phyloP scores from a whole-genome alignment of 768 basidiomycete species.

The Kwoniella botswanensis region DNA sequence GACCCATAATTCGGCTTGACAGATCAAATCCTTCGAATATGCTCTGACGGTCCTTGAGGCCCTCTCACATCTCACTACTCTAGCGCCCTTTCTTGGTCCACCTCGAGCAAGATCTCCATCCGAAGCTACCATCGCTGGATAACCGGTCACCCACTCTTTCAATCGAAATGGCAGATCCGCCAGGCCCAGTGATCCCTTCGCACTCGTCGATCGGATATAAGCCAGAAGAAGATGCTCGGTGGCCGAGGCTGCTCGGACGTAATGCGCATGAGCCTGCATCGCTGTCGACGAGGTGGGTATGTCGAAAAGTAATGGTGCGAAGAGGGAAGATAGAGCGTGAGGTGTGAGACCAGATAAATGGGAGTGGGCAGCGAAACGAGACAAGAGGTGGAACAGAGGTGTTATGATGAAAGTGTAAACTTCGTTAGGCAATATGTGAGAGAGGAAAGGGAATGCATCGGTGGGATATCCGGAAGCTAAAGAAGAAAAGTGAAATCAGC shows the following conservation, averaged over 20 bases:
- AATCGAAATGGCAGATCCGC: constrained; percentile 70
- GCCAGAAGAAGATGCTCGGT: constrained; percentile 92
- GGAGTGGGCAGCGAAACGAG: constrained; percentile 80
- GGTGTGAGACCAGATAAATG: constrained; percentile 87
- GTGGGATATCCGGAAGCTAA: constrained; percentile 71
- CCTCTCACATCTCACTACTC: constrained; percentile 75
- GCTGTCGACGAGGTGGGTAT: constrained; percentile 59
- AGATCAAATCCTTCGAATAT: constrained; percentile 84
- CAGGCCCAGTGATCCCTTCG: constrained; percentile 47
- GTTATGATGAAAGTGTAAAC: constrained; percentile 34
- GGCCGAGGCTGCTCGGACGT: constrained; percentile 80
- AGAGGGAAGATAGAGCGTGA: constrained; percentile 83
- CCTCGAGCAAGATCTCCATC: constrained; percentile 62
- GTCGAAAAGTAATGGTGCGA: constrained; percentile 88
- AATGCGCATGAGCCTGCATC: constrained; percentile 68
- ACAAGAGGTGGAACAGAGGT: constrained; percentile 78
- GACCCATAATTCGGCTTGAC: constrained; percentile 60
- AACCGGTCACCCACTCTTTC: constrained; percentile 87
- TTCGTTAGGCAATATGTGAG: constrained; percentile 56
- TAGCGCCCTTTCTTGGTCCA: constrained; percentile 74
- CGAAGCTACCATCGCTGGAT: constrained; percentile 76
- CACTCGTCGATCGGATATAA: constrained; percentile 82
- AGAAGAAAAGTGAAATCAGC: background rate
- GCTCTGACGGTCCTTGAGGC: constrained; percentile 82
- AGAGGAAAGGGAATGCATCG: constrained; percentile 73